Evolutionary conservation across 345 rosid genomes (phyloP), one percentile per base, ranked within the genome.

Genomic region (Arabidopsis arenosa): DNA sequence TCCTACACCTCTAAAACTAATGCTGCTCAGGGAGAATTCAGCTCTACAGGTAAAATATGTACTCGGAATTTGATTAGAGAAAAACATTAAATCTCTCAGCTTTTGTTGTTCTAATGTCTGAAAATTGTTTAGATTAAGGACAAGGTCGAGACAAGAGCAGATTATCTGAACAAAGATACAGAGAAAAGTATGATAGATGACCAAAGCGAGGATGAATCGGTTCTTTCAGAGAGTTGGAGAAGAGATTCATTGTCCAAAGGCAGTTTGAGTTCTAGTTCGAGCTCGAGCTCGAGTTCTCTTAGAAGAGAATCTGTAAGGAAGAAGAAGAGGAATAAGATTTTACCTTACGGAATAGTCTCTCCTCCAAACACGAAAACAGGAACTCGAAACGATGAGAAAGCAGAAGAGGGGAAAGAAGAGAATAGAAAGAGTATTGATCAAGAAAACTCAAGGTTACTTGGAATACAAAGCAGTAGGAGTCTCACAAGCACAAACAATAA

Each of bases 1-100:
- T 75, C 66, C 92, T 21, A 85, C 83, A 80, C 65, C 84, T 35
- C 74, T 91, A 64, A 85, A 89, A 44, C 85, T 84, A 79, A 75
- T 84, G 68, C 82, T 88, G 7, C 85, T 86, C 37, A 77, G 63
- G 57, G 82, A 84, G 4, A 80, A 74, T 15, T 60, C 65, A 15
- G 68, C 72, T 72, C 66, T 76, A 17, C 64, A 18, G 18, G 78
- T 61, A 70, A 58, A 17, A n/a, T 9, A 21, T 66, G 7, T 35
- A 40, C 10, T 75, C 30, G 12, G 41, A 52, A 52, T 32, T 32
- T 41, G 18, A 33, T 2, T 55, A 53, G 7, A 36, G 28, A 59
- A 30, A 75, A 63, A 32, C 63, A 60, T 66, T 43, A 78, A 78
- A 54, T 58, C 89, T 51, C 84, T 61, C 7, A 14, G 56, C 13